Conservation (phyloP, 1,139 yeast genomes). For the Meyerozyma smithsonii region DNA sequence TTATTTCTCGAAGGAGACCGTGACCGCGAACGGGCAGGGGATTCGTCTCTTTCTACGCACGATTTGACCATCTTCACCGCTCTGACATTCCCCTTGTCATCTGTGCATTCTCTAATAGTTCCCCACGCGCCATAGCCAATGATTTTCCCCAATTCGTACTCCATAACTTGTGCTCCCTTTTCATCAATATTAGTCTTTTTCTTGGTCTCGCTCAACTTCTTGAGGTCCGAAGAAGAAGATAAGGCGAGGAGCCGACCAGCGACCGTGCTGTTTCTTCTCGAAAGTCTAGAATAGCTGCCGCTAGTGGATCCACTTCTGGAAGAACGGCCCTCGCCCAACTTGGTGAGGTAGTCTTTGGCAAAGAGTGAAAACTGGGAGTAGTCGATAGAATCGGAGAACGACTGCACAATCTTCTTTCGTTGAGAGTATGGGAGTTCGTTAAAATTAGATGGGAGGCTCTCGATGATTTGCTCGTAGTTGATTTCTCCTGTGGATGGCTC, state of each 20-base stretch:
- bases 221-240: conserved; percentile 36
- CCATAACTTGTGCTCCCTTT: conserved; percentile 56
- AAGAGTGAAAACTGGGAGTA: conserved; percentile 42
- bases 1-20: conserved; percentile 8
- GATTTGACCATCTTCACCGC: conserved; percentile 77
- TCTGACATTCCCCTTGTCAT: conserved; percentile 38
- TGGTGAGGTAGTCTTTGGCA: conserved; percentile 30
- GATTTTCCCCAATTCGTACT: conserved; percentile 64
- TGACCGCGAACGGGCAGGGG: conserved; percentile 8
- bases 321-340: conserved; percentile 14
- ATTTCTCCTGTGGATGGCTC: conserved; percentile 26
- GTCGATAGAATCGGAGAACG: conserved; percentile 53
- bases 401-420: conserved; percentile 52
- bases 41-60: conserved; percentile 24
- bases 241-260: conserved; percentile 41
- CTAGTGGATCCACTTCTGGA: conserved; percentile 19
- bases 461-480: conserved; percentile 34
- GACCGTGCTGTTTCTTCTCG: conserved; percentile 33
- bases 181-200: conserved; percentile 46
- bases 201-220: conserved; percentile 17
- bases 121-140: conserved; percentile 95
- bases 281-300: conserved; percentile 26
- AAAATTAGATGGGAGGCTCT: conserved; percentile 56
- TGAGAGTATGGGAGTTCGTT: conserved; percentile 65
- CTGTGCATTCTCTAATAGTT: conserved; percentile 68